Percentiles rank a stretch among this genome's conserved stretches.
Conservation (phyloP, 164 flowering plant genomes). For the Houttuynia cordata region DNA sequence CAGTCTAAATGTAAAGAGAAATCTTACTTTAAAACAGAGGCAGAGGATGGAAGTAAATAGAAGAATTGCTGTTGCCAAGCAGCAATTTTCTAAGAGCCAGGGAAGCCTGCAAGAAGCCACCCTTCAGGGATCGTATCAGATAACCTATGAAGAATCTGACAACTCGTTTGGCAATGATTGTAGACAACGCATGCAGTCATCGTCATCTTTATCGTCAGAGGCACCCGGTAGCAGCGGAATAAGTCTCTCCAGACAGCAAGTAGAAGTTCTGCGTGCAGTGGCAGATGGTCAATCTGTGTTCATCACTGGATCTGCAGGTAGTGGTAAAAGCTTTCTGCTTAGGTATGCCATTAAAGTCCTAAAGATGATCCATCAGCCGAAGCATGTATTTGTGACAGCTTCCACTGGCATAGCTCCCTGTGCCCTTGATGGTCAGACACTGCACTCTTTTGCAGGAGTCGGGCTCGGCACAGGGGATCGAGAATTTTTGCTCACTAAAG, state of each 20-base stretch:
- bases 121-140: not conserved
- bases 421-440: conserved; percentile 45
- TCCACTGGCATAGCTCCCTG: conserved; percentile 61
- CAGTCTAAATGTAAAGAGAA: not conserved
- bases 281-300: conserved; percentile 37
- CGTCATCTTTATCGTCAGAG: not conserved
- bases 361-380: conserved; percentile 14
- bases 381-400: conserved; percentile 40
- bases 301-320: conserved; percentile 56
- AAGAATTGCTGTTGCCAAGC: not conserved
- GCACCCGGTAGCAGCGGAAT: not conserved
- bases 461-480: conserved; percentile 14
- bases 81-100: not conserved
- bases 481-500: conserved; percentile 14
- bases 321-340: conserved; percentile 38
- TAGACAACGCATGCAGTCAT: not conserved
- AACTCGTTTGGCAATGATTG: not conserved
- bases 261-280: conserved; percentile 19
- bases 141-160: not conserved
- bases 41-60: not conserved
- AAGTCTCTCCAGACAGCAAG: conserved; percentile 26
- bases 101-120: not conserved
- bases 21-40: not conserved
- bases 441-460: conserved; percentile 60
- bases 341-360: conserved; percentile 19